Evolutionary conservation across 1,139 yeast species (phyloP).

Genomic region (Lodderomyces metapsilosis): DNA sequence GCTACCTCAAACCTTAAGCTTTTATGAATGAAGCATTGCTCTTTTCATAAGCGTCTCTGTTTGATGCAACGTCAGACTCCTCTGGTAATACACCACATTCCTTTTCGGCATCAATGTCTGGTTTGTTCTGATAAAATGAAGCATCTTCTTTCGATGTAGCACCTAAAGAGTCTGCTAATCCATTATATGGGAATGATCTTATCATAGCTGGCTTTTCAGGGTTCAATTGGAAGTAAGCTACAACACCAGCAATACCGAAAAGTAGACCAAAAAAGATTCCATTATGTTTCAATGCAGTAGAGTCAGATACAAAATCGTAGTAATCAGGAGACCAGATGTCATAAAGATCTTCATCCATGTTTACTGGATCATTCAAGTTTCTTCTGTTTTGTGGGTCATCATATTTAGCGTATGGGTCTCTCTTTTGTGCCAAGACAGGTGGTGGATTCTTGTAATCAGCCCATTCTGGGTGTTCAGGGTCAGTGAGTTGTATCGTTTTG

Average conservation of each 20-base stretch:
- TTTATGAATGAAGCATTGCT: constrained; percentile 25
- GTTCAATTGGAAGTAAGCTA: constrained; percentile 58
- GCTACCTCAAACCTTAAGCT: neutral
- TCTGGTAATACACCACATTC: constrained; percentile 39
- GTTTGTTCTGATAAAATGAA: constrained; percentile 41
- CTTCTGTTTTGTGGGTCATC: constrained; percentile 85
- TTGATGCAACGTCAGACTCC: constrained; percentile 28
- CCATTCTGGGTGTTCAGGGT: constrained; percentile 44
- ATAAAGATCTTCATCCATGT: constrained; percentile 67
- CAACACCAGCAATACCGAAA: constrained; percentile 51
- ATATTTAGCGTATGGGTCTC: constrained; percentile 70
- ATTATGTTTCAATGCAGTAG: constrained; percentile 56
- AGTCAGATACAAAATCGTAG: constrained; percentile 58
- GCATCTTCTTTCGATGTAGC: constrained; percentile 54
- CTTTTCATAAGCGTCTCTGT: constrained; percentile 32
- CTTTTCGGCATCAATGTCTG: constrained; percentile 40
- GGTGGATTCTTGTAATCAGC: constrained; percentile 44
- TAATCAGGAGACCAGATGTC: constrained; percentile 90
- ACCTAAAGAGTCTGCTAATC: constrained; percentile 72
- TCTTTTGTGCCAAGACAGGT: constrained; percentile 56
- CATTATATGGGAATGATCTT: constrained; percentile 72
- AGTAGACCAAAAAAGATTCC: constrained; percentile 56
- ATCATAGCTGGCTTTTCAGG: constrained; percentile 80
- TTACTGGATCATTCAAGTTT: constrained; percentile 70
- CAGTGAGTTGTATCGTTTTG: constrained; percentile 40